Evolutionary conservation across 2,329 filamentous ascomycete species (phyloP), one percentile per base, ranked within the genome.

Genomic region (Ophiosphaerella herpotricha): DNA sequence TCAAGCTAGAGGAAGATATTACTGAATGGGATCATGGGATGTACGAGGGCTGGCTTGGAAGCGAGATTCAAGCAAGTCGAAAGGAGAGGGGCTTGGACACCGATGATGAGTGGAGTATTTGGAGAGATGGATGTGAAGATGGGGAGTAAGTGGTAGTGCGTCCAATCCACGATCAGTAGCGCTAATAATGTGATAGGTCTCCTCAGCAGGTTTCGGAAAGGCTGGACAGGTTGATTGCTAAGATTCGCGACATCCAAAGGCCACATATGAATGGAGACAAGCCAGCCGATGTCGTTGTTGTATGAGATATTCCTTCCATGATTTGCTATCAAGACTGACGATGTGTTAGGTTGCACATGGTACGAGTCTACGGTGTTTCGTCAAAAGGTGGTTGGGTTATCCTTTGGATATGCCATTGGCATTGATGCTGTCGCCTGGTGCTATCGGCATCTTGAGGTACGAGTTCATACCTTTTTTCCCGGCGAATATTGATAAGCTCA

Each of bases 11-110:
- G 1, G 82, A 90, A 43, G 85, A 86, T 52, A 85, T 95, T 48
- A 82, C 88, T 13, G 90, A 94, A 72, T 94, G 91, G 90, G 87
- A 94, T 74, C 95, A 96, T 67, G 91, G 89, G 38, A 83, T 88
- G 59, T 96, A 95, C 67, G 90, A 96, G 75, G 91, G 91, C 7
- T 82, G 94, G 67, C 90, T 88, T 32, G 87, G 82, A 54, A 75
- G 80, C 13, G 79, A 90, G 58, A 95, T 95, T 67, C 79, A 82
- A 16, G 24, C 23, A 1, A 33, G 77, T 51, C 81, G 89, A 42
- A 79, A 78, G 45, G 75, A 83, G 48, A 77, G 84, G 50, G 89
- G 88, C 0, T 67, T 83, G 14, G 7, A 75, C 82, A 16, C 47
- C 11, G 75, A 79, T n/a, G 60, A 77, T 4, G 71, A 75, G 21